Base-by-base conservation (phyloP, 2,329 filamentous ascomycete genomes). In the Zopfia rhizophila region DNA sequence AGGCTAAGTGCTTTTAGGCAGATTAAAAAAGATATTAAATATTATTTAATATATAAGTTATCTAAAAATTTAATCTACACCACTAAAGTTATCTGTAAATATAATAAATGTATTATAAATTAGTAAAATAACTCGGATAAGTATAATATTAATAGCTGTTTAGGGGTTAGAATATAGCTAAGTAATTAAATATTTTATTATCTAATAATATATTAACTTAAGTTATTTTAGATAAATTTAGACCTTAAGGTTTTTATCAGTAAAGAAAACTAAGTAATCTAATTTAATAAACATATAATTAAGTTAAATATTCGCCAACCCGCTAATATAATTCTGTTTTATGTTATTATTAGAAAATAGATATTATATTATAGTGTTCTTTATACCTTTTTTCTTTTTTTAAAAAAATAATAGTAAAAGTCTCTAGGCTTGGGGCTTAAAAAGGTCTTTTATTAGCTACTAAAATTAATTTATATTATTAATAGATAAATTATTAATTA, bases 331-430 rank as follows among this genome's bases (percentile, higher is more conserved):
- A 31, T 31, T 31, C 16, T 31, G 7, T 31, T 31, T 8, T 7
- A 31, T 31, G 16, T 31, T 31, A 31, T 31, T 31, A 31, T 31
- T 8, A 8, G 14, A 14, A 31, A 31, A 31, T 7, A 31, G 29
- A 16, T 31, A 31, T 7, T 14, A 14, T 14, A 31, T 11, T 31
- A 14, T 16, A 10, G 14, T 31, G 16, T 31, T 14, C 14, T 31
- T 31, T 31, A 31, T 7, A 31, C 29, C 14, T 7, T 14, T 14
- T 14, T 31, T 31, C 16, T 14, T 31, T 8, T 14, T 14, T 14
- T 31, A 31, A 14, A 31, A 31, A 7, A 31, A 14, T 8, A 14
- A 31, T 31, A 31, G 14, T 8, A 14, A 31, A 11, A 31, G 14
- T 16, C 14, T 8, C 14, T 31, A 31, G 8, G 14, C 16, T 7